phyloP scores from a whole-genome alignment of 495 filamentous ascomycete species.

The Penicillium canariense region DNA sequence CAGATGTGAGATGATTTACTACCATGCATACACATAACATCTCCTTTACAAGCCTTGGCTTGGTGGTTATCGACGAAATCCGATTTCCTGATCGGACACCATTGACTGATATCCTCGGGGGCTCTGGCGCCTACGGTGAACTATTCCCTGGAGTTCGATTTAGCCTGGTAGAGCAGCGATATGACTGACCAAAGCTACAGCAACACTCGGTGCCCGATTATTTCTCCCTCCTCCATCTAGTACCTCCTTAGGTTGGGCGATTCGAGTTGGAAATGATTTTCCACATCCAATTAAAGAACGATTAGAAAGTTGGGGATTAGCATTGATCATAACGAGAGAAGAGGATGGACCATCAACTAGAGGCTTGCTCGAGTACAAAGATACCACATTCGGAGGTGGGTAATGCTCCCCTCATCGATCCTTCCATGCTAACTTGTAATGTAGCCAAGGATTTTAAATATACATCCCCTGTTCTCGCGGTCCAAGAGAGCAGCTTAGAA shows the following conservation, averaged over 20 bases:
- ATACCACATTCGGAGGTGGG: conserved; percentile 44
- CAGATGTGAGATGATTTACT: not conserved
- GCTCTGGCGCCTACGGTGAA: conserved; percentile 37
- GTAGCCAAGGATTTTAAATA: conserved; percentile 70
- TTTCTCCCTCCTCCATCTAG: conserved; percentile 21
- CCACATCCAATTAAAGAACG: conserved; percentile 52
- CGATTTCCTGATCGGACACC: conserved; percentile 19
- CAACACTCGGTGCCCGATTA: conserved; percentile 35
- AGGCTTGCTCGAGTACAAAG: conserved; percentile 30
- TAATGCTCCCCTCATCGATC: not conserved
- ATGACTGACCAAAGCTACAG: conserved; percentile 14
- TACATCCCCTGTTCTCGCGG: conserved; percentile 52
- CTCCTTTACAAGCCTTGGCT: conserved; percentile 32
- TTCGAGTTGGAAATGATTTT: conserved; percentile 81
- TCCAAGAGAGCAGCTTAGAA: conserved; percentile 11
- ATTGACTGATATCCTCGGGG: conserved; percentile 33
- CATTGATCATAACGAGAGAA: conserved; percentile 67
- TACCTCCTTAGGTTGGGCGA: conserved; percentile 69
- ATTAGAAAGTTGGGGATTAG: conserved; percentile 64
- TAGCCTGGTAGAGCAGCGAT: not conserved
- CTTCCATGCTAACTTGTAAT: conserved; percentile 20
- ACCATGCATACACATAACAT: not conserved
- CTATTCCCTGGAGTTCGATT: not conserved
- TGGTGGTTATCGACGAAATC: conserved; percentile 37
- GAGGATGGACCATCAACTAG: conserved; percentile 55